Evolutionary conservation across 2,329 filamentous ascomycete species (phyloP), one percentile per base, ranked within the genome.

Genomic region (Hypomyces rosellus): DNA sequence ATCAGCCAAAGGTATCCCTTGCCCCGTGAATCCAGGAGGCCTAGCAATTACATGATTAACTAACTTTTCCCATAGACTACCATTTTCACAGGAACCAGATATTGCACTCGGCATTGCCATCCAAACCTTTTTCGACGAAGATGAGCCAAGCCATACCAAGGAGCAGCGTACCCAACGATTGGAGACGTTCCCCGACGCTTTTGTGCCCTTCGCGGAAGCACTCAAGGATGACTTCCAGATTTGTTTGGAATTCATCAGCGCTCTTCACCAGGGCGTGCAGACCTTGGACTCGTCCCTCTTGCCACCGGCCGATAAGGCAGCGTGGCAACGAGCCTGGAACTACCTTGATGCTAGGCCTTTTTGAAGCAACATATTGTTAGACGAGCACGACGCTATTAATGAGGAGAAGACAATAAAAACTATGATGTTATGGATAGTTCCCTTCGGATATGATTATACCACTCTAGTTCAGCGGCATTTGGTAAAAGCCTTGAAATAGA

Each of bases 61-160:
- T 47, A 34, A 43, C 45, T 37, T 46, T 61, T 41, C 55, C 48
- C 33, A 3, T 49, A 82, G 78, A 48, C 71, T 90, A 4, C 86
- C 86, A 8, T 88, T 90, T 64, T 69, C 81, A 16, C 72, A 76
- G 15, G 83, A 88, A 55, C 83, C 85, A 11, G 86, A 91, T 61
- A 85, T 88, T 44, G 85, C 82, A 12, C 76, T 93, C 34, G 87
- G 85, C 25, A 88, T 93, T 54, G 87, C 88, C 1, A 82, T 90
- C 38, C 88, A 89, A 67, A 89, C 86, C 8, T 88, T 88, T 63
- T 77, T 89, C 18, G 86, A 89, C 57, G 86, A 90, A 52, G 73
- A 90, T 45, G 77, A 81, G 46, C 75, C 77, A 16, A 69, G 73
- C 8, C 78, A 86, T 54, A 74, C 78, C 9, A 68, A 67, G 3